Percentiles rank a stretch among this genome's conserved stretches.
Evolutionary conservation across 495 filamentous ascomycete species (phyloP).

Genomic region (Pseudomonodictys pantanalensis): DNA sequence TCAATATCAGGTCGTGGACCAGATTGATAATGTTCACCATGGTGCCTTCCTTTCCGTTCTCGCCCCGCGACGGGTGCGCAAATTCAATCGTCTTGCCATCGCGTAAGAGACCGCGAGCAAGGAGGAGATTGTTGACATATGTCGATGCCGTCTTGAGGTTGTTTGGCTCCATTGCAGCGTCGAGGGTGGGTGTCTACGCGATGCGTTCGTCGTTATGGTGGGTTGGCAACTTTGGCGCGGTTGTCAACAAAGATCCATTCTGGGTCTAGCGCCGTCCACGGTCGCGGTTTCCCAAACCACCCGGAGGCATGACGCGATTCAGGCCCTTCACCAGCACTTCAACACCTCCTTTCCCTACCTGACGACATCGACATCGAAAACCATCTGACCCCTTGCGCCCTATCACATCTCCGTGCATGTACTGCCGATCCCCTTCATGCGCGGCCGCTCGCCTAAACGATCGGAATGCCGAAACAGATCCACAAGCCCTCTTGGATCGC

Average conservation of each 20-base stretch:
- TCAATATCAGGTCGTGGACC: slow-evolving; percentile 83
- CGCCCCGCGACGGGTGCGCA: slow-evolving; percentile 64
- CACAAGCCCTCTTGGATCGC: no score
- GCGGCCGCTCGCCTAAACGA: no score
- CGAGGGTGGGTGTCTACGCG: background rate
- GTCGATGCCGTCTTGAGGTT: slow-evolving; percentile 83
- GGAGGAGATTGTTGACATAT: slow-evolving; percentile 94
- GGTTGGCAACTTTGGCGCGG: background rate
- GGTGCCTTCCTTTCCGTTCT: slow-evolving; percentile 62
- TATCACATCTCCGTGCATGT: no score
- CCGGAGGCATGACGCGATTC: no score
- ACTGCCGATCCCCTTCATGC: no score
- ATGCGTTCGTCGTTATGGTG: background rate
- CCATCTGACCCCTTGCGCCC: no score
- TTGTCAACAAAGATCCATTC: background rate
- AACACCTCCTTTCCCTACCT: no score
- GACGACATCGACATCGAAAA: no score
- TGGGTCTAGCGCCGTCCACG: no score
- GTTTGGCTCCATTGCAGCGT: slow-evolving; percentile 63
- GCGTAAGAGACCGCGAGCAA: slow-evolving; percentile 82
- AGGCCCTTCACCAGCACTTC: no score
- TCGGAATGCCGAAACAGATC: no score
- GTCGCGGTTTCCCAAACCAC: no score
- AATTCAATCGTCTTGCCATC: slow-evolving; percentile 86
- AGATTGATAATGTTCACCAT: slow-evolving; percentile 87